Base-by-base conservation (phyloP, 208 protist species). In the Zelonia costaricensis region DNA sequence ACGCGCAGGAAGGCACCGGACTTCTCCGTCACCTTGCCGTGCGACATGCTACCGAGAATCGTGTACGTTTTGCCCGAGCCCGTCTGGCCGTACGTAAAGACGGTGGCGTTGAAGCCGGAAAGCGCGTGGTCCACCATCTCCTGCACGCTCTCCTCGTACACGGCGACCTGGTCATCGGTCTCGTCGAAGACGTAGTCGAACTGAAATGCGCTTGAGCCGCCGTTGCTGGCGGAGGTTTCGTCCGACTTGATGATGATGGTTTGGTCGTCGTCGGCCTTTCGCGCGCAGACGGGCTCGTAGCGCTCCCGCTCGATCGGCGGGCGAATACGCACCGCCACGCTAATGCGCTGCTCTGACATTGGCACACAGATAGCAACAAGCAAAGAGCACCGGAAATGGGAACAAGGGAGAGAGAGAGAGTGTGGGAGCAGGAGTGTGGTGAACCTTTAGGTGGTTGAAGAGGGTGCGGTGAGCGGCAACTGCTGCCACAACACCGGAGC, bases 1-100 rank as follows among this genome's bases (percentile, higher is more conserved):
- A 94, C 82, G 64, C 86, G 87, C 7, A 91, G 76, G 62, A 95
- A 94, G 53, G 92, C 79, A 61, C 91, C 91, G 16, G 83, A 80
- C 30, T 80, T 42, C 9, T 78, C 78, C 1, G 62, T 80, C 20
- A 94, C 55, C 23, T 46, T 23, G 20, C 67, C 70, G 27, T 74
- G 43, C 0, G 71, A 62, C 64, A 84, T 80, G 12, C 82, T 80
- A 30, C 93, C 91, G 28, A 95, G 66, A 68, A 96, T 94, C 38
- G 91, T 97, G 80, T 85, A 91, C 10, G 91, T 97, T 78, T 97
- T 97, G 44, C 91, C 91, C 35, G 79, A 91, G 25, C 87, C 88
- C 0, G 91, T 94, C 67, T 95, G 87, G 20, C 93, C 93, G 71
- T 97, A 97, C 18, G 90, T 80, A 53, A 97, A 92, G 57, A 97